Evolutionary conservation across 192 early-diverging fungal species (phyloP).

Genomic region (Coemansia sp.): DNA sequence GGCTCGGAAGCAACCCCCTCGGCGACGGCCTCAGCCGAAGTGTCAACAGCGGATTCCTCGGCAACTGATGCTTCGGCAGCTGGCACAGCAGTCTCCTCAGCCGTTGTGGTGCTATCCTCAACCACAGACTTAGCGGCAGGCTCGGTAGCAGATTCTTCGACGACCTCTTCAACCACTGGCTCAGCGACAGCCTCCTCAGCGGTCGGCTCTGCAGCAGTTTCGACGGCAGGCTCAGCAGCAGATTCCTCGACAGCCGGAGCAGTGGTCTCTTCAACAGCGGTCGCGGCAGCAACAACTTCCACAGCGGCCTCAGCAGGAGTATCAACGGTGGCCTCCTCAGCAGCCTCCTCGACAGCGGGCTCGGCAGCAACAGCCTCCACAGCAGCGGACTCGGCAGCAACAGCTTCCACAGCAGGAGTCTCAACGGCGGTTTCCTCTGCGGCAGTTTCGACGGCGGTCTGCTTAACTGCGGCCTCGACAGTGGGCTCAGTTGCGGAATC

Average conservation of each 20-base stretch:
- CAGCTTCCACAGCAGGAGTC: background rate
- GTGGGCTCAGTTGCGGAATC: background rate
- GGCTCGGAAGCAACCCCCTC: background rate
- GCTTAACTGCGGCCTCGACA: background rate
- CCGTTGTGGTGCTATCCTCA: no score
- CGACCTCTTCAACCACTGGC: background rate
- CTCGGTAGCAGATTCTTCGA: constrained; percentile 1
- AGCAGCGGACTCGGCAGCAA: background rate
- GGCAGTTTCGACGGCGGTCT: background rate
- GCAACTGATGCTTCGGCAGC: background rate
- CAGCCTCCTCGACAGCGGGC: background rate
- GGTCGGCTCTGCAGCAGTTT: background rate
- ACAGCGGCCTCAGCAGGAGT: background rate
- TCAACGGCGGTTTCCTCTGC: background rate
- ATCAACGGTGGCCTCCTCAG: background rate
- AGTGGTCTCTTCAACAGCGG: background rate
- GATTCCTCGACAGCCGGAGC: background rate
- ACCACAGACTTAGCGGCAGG: background rate
- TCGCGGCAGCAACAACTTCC: constrained; percentile 2
- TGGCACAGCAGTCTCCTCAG: background rate
- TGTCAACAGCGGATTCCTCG: background rate
- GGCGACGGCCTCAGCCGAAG: background rate
- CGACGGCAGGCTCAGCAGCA: background rate
- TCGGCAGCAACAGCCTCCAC: background rate
- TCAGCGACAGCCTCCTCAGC: constrained; percentile 6